Evolutionary conservation across 23 red algal species (phyloP), one percentile per base, ranked within the genome.

Genomic region (Gracilaria vermiculophylla): DNA sequence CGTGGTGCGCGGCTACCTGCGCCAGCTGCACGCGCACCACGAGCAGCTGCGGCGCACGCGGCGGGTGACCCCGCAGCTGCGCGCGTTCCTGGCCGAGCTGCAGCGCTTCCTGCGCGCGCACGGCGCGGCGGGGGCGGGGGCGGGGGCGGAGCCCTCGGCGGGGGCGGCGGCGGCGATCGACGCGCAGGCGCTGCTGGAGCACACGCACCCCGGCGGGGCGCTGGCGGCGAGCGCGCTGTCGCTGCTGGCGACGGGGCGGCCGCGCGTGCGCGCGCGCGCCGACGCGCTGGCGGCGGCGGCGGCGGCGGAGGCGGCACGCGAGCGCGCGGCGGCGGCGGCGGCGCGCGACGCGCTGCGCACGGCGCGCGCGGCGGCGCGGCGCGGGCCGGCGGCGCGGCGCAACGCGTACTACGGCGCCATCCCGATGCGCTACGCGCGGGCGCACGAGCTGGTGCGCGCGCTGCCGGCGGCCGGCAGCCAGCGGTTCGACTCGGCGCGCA

Each of bases 391-490:
- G 67, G 32, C 40, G 42, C 36, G 67, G 9, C 67, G 67, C 37
- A 73, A 73, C 67, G 39, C 67, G 36, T 73, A 73, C 67, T 73
- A 19, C 17, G 5, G n/a, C 28, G 67, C 2, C 39, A 73, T 73
- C 5, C 37, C 36, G 5, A 73, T 73, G 67, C 67, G 67, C 37
- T 44, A 45, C 21, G 67, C 67, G 42, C 67, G 67, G 5, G 37
- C 37, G 36, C 67, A 44, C 42, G 42, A 24, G 19, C 0, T 2
- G 0, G 20, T 73, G 19, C 1, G 3, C 28, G 39, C 67, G 42
- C 19, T 73, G 19, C 67, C 67, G 36, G 39, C 67, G 21, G 67
- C 33, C 9, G 67, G 37, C 10, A 7, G 28, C 28, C 20, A 1
- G n/a, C 67, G 42, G 19, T 24, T 73, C 4, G 42, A 47, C 4